A percentile compares a stretch with the other conserved stretches of the same genome.
These are phyloP conservation scores for Kodamaea restingae DNA, from an alignment of 805 yeast species.

Conservation along the genomic window DNA sequence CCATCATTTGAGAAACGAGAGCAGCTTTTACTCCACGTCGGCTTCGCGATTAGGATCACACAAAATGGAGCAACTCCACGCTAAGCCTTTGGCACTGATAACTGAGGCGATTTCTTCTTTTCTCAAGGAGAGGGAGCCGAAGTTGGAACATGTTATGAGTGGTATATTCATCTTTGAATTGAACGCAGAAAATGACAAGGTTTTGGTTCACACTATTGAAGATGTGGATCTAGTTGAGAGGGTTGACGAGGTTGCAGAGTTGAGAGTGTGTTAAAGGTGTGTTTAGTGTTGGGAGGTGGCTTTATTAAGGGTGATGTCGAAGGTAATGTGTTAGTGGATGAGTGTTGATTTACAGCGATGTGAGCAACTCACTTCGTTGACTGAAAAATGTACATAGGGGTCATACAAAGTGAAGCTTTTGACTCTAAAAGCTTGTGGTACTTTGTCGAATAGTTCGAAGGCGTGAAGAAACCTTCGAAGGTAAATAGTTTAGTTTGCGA, in stretches of 20 bases:
- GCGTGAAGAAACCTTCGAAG: no score
- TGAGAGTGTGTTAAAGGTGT: slow-evolving; percentile 24
- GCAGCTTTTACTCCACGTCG: slow-evolving; percentile 28
- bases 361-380: no score
- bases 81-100: slow-evolving; percentile 1
- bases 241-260: slow-evolving; percentile 23
- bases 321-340: no score
- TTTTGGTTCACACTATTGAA: slow-evolving; percentile 64
- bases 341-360: no score
- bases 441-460: no score
- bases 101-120: slow-evolving; percentile 2
- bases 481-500: no score
- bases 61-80: slow-evolving; percentile 7
- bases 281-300: background rate
- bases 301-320: no score
- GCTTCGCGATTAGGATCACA: slow-evolving; percentile 25
- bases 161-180: slow-evolving; percentile 69
- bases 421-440: no score
- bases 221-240: slow-evolving; percentile 57
- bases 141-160: slow-evolving; percentile 39
- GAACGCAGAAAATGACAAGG: slow-evolving; percentile 48
- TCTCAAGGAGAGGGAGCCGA: slow-evolving; percentile 10
- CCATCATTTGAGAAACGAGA: slow-evolving; percentile 33
- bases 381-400: no score
- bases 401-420: no score